Evolutionary conservation across 441 rosid genomes (phyloP).

Genomic region (Breynia disticha): DNA sequence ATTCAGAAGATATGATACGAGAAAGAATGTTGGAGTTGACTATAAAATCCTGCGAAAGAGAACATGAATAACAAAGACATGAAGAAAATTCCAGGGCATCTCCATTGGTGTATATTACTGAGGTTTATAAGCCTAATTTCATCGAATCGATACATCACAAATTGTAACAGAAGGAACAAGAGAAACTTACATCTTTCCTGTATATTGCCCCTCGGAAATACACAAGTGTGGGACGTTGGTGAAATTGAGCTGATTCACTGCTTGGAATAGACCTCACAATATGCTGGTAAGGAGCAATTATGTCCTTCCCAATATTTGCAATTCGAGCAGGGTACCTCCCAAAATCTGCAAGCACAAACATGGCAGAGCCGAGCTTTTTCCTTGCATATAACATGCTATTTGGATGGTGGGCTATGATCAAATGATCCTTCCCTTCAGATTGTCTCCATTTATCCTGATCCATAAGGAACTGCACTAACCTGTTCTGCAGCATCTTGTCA

Average conservation of each 20-base stretch:
- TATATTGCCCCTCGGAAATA: slow-evolving; percentile 92
- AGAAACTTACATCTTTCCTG: slow-evolving; percentile 75
- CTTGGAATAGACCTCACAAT: slow-evolving; percentile 46
- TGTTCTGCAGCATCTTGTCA: slow-evolving; percentile 55
- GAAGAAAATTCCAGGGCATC: too few species aligned
- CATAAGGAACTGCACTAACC: slow-evolving; percentile 48
- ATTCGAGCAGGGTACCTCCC: slow-evolving; percentile 64
- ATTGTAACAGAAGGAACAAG: slow-evolving; percentile 4
- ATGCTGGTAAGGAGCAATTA: slow-evolving; percentile 86
- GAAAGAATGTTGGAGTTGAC: too few species aligned
- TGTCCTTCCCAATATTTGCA: slow-evolving; percentile 70
- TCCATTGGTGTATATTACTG: neutral
- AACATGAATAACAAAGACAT: too few species aligned
- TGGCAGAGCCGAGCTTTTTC: slow-evolving; percentile 59
- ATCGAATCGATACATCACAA: neutral
- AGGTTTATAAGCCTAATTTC: neutral
- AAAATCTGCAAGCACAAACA: slow-evolving; percentile 88
- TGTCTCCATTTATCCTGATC: slow-evolving; percentile 65
- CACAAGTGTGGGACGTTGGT: slow-evolving; percentile 53
- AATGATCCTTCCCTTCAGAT: slow-evolving; percentile 65
- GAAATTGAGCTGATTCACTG: slow-evolving; percentile 48
- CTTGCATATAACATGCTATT: slow-evolving; percentile 77
- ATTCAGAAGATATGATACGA: too few species aligned
- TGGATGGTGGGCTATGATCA: slow-evolving; percentile 93
- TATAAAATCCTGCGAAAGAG: too few species aligned